Percentiles rank a stretch among this genome's conserved stretches.
phyloP scores from a whole-genome alignment of 2,329 filamentous ascomycete species.

The Pseudopithomyces maydicus region DNA sequence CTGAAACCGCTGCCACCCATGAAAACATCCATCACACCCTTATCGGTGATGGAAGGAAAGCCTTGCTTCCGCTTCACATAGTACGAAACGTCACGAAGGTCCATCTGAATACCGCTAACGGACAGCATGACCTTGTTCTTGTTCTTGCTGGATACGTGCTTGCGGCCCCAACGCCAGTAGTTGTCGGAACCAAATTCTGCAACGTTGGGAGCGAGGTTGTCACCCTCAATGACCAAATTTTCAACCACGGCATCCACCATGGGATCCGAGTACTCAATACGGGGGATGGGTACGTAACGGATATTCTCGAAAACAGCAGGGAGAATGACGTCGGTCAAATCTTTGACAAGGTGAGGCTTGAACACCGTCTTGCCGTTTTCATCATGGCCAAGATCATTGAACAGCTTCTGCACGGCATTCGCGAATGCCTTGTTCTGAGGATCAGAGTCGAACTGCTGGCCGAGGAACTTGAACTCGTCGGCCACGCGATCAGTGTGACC shows the following conservation, averaged over 20 bases:
- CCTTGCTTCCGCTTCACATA: constrained; percentile 95
- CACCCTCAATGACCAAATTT: constrained; percentile 92
- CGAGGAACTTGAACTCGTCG: constrained; percentile 89
- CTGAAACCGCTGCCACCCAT: constrained; percentile 86
- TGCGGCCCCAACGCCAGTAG: constrained; percentile 93
- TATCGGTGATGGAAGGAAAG: constrained; percentile 86
- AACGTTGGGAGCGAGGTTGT: constrained; percentile 95
- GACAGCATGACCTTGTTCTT: constrained; percentile 86
- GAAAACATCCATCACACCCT: constrained; percentile 85
- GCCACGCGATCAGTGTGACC: constrained; percentile 82
- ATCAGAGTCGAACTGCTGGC: constrained; percentile 87
- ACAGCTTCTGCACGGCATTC: constrained; percentile 78
- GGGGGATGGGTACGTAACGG: constrained; percentile 88
- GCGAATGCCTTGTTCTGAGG: constrained; percentile 83
- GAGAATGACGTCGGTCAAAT: constrained; percentile 84
- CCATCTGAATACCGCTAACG: constrained; percentile 89
- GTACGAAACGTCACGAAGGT: constrained; percentile 79
- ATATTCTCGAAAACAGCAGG: constrained; percentile 82
- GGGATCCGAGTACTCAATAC: constrained; percentile 88
- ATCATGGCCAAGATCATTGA: constrained; percentile 88
- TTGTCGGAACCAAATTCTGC: constrained; percentile 89
- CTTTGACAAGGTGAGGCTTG: constrained; percentile 91
- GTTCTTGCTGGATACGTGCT: constrained; percentile 79
- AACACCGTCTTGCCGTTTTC: constrained; percentile 82
- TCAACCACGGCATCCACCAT: constrained; percentile 88